Evolutionary conservation across 108 stramenopile genomes (phyloP).

Genomic region (Tribonema minus): DNA sequence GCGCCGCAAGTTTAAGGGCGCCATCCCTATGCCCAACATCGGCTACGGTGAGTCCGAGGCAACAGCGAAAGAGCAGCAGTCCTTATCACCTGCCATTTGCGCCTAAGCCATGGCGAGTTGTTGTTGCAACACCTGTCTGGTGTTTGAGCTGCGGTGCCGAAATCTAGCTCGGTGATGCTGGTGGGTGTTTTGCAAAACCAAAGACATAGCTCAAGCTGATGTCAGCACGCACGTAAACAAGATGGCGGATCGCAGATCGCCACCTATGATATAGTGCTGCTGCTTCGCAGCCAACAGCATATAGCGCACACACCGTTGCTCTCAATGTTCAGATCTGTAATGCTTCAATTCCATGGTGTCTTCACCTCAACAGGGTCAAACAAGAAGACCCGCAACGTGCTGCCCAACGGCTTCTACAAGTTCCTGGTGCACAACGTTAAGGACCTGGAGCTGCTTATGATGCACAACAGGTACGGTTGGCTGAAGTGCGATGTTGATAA

Average conservation of each 20-base stretch:
- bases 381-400: constrained; percentile 92
- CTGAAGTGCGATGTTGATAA: too few species aligned
- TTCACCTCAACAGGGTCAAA: constrained; percentile 61
- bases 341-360: neutral
- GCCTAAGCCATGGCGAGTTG: too few species aligned
- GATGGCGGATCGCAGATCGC: neutral
- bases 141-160: too few species aligned
- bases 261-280: neutral
- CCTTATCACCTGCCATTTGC: too few species aligned
- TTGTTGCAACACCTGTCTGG: too few species aligned
- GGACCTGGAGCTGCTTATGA: constrained; percentile 98
- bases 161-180: too few species aligned
- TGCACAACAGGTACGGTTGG: constrained; percentile 94
- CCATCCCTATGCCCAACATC: constrained; percentile 92
- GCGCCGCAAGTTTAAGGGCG: constrained; percentile 98
- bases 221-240: too few species aligned
- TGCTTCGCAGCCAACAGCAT: neutral
- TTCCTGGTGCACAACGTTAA: constrained; percentile 90
- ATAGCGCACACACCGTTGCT: too few species aligned
- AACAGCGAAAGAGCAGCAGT: too few species aligned
- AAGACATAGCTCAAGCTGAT: too few species aligned
- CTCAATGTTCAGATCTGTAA: neutral
- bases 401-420: constrained; percentile 96
- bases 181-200: too few species aligned
- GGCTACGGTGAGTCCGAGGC: constrained; percentile 96